A percentile compares a stretch with the other conserved stretches of the same genome.
These are phyloP conservation scores for Phytophthora multivora DNA, from an alignment of 352 stramenopile genomes.

Conservation along the genomic window DNA sequence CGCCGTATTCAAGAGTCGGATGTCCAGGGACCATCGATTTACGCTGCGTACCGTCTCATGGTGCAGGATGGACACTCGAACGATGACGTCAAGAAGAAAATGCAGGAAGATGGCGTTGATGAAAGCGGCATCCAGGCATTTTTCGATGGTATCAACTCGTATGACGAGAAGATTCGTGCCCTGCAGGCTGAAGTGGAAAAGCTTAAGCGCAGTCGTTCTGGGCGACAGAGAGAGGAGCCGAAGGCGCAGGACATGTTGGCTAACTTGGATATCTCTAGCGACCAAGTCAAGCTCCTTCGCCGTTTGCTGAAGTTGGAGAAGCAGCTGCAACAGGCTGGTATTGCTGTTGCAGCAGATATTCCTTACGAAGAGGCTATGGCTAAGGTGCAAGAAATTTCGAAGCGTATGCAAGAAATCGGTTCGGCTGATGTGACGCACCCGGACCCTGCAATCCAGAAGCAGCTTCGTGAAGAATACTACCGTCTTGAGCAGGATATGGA, in stretches of 20 bases:
- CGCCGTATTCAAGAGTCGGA: slow-evolving; percentile 76
- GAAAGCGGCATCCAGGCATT: slow-evolving; percentile 75
- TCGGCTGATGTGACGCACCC: slow-evolving; percentile 90
- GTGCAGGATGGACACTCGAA: slow-evolving; percentile 71
- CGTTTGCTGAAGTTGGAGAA: slow-evolving; percentile 86
- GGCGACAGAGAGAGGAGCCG: slow-evolving; percentile 54
- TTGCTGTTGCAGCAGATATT: slow-evolving; percentile 92
- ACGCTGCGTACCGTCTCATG: slow-evolving; percentile 69
- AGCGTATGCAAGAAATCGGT: slow-evolving; percentile 92
- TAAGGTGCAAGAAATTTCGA: slow-evolving; percentile 91
- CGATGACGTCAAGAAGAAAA: slow-evolving; percentile 75
- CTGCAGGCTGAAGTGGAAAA: slow-evolving; percentile 87
- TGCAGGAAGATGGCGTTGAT: slow-evolving; percentile 79
- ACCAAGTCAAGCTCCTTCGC: slow-evolving; percentile 81
- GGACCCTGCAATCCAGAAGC: slow-evolving; percentile 77
- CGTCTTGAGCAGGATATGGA: slow-evolving; percentile 94
- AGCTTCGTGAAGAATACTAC: slow-evolving; percentile 93
- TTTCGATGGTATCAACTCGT: slow-evolving; percentile 86
- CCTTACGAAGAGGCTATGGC: slow-evolving; percentile 91
- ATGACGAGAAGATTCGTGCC: slow-evolving; percentile 82
- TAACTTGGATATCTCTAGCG: slow-evolving; percentile 70
- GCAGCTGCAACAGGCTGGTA: slow-evolving; percentile 83
- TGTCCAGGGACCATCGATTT: slow-evolving; percentile 56
- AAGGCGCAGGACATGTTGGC: slow-evolving; percentile 68
- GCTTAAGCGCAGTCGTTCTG: slow-evolving; percentile 66